phyloP scores from a whole-genome alignment of 306 rosid species.

The Delonix regia region DNA sequence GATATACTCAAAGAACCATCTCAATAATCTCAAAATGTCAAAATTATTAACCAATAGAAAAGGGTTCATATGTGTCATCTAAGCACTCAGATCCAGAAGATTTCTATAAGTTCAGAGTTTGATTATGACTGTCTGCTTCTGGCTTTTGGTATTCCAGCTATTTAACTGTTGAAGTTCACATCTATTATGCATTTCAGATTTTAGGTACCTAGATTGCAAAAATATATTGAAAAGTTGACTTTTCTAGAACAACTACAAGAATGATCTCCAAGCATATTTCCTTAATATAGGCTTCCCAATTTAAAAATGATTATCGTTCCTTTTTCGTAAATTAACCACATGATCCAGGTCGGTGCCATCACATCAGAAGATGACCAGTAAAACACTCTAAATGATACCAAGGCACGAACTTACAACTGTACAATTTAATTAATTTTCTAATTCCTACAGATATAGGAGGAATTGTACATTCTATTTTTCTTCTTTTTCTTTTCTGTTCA shows the following conservation, averaged over 20 bases:
- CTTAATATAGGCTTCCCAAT: constrained; percentile 9
- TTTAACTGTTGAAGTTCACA: constrained; percentile 15
- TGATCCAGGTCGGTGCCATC: neutral
- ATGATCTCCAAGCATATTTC: constrained; percentile 4
- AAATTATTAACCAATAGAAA: neutral
- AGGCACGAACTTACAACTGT: neutral
- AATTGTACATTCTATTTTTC: neutral
- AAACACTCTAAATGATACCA: neutral
- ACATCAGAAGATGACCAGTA: neutral
- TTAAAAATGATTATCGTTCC: neutral
- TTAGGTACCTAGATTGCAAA: constrained; percentile 9
- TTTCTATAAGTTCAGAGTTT: neutral
- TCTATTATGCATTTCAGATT: constrained; percentile 11
- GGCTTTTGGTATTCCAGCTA: neutral
- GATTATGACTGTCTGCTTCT: constrained; percentile 11
- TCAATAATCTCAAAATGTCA: neutral
- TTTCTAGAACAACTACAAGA: constrained; percentile 18
- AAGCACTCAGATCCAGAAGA: constrained; percentile 1
- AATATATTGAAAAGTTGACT: neutral
- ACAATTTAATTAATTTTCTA: constrained; percentile 12
- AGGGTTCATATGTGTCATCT: neutral
- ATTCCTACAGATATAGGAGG: neutral
- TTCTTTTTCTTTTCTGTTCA: neutral
- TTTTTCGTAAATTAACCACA: neutral
- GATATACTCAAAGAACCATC: neutral